Base-by-base conservation (phyloP, 2,329 filamentous ascomycete species). In the Cladophialophora bantiana region DNA sequence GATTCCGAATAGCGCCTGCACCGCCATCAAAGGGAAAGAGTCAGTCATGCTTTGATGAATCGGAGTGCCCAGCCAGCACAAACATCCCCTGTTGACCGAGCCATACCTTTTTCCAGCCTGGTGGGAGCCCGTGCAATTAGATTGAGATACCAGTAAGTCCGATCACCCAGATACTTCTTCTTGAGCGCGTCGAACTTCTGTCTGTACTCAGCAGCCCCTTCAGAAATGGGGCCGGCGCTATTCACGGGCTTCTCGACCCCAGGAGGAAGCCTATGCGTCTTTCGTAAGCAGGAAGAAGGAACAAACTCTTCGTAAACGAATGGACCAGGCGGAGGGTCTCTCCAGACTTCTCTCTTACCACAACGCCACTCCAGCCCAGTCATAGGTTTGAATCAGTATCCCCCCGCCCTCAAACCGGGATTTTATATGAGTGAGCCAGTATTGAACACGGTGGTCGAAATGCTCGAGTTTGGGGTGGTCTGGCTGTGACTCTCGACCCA, bases 71-170 rank as follows among this genome's bases (percentile, higher is more conserved):
- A 48, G 7, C 18, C 42, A 2, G 10, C 12, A 40, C 9, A 40
- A 40, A 12, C 36, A 40, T 15, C 36, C 36, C 9, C 1, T 40
- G 13, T 50, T 35, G 48, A 34, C 7, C 18, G 9, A n/a, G 40
- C 56, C 36, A 15, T 40, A 65, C 67, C 64, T 67, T 65, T 70
- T 13, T 70, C 65, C 15, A 26, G n/a, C 32, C 66, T 35, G 12
- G 53, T 32, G 7, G 68, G 66, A 20, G 59, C 38, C 31, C 68
- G 31, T n/a, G 54, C 68, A 20, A 70, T 66, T 6, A 70, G 59
- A 50, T 70, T 68, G 40, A 70, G 62, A 56, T 68, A 65, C 68
- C 68, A 70, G 38, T 68, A 42, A 32, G 36, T 31, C 35, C 53
- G 40, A 40, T 67, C 61, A 38, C 67, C 64, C 31, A 69, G 13